A percentile compares a stretch with the other conserved stretches of the same genome.
Conservation (phyloP, 495 filamentous ascomycete genomes). For the Lasiosphaeria ovina region DNA sequence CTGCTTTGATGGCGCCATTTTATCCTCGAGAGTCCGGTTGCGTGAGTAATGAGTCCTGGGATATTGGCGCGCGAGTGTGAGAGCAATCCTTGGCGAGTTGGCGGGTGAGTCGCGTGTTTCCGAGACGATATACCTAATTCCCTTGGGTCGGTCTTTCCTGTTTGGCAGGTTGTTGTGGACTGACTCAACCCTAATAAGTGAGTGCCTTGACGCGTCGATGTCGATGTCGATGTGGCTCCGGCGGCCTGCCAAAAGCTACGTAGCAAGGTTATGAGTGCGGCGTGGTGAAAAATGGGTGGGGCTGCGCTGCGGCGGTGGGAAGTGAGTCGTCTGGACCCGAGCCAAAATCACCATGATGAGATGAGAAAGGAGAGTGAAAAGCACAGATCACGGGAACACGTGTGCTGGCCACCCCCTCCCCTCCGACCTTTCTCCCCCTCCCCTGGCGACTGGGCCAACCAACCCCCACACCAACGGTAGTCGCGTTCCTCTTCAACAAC, state of each 20-base stretch:
- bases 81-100: too few species aligned
- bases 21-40: background rate
- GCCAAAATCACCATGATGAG: conserved; percentile 5
- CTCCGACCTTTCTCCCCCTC: background rate
- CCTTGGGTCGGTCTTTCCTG: too few species aligned
- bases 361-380: conserved; percentile 6
- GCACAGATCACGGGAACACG: conserved; percentile 32
- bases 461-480: background rate
- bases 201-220: too few species aligned
- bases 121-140: too few species aligned
- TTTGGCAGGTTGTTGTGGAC: too few species aligned
- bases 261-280: background rate
- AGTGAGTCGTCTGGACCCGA: too few species aligned
- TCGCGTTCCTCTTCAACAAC: background rate
- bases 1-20: conserved; percentile 14
- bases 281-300: conserved; percentile 1
- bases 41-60: too few species aligned
- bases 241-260: too few species aligned
- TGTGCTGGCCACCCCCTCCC: conserved; percentile 4
- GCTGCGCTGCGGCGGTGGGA: background rate
- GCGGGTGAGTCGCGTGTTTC: too few species aligned
- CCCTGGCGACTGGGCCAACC: background rate
- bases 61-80: too few species aligned
- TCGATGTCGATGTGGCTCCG: too few species aligned
- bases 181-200: too few species aligned